These are phyloP conservation scores for Cercis canadensis DNA, from an alignment of 306 rosid species.

Conservation along the genomic window DNA sequence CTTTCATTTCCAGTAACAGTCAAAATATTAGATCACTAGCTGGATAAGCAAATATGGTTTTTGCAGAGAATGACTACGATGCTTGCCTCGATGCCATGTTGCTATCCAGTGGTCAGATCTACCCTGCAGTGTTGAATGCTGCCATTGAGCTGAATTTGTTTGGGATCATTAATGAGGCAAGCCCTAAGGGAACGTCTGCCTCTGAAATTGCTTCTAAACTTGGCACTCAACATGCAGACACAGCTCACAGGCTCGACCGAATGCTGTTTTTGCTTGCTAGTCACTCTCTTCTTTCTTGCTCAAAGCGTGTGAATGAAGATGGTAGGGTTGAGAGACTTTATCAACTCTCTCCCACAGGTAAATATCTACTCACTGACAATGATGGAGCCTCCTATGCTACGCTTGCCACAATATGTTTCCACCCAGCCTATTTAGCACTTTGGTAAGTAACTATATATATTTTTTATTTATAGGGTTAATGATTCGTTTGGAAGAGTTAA, in stretches of 20 bases:
- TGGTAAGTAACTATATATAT: neutral
- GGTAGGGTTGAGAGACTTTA: slow-evolving; percentile 17
- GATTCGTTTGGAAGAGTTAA: too few species aligned
- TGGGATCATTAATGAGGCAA: neutral
- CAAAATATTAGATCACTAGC: too few species aligned
- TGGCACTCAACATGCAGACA: neutral
- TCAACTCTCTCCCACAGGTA: neutral
- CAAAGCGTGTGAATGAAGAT: neutral
- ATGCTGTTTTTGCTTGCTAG: slow-evolving; percentile 10
- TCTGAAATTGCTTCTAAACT: slow-evolving; percentile 10
- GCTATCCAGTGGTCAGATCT: neutral
- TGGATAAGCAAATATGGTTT: too few species aligned
- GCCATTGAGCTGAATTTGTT: slow-evolving; percentile 5
- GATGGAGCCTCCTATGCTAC: neutral
- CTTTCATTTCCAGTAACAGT: too few species aligned
- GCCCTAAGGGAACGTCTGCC: neutral
- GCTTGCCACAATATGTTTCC: neutral
- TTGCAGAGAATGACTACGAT: neutral
- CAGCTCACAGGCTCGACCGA: neutral
- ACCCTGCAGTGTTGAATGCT: neutral
- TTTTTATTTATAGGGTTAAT: too few species aligned
- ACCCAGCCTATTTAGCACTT: neutral
- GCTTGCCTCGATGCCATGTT: slow-evolving; percentile 8
- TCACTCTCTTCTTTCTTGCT: slow-evolving; percentile 9
- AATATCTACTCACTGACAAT: neutral